A percentile compares a stretch with the other conserved stretches of the same genome.
These are phyloP conservation scores for Aegilops tauschii DNA, from an alignment of 176 grass and related monocot species.

Conservation along the genomic window DNA sequence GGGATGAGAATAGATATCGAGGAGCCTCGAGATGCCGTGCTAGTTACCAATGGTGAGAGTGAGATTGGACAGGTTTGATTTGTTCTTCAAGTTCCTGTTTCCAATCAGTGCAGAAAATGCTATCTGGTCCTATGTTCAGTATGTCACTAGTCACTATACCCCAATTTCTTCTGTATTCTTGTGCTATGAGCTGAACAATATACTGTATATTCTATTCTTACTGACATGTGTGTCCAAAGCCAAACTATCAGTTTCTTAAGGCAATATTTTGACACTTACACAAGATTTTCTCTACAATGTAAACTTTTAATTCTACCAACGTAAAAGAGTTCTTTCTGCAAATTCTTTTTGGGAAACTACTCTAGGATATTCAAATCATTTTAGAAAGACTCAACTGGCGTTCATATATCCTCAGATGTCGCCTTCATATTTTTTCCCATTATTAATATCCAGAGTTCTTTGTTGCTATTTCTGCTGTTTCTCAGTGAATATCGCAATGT, in stretches of 20 bases:
- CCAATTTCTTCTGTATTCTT: background rate
- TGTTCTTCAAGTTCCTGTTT: background rate
- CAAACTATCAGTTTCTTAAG: background rate
- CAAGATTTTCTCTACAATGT: background rate
- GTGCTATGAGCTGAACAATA: background rate
- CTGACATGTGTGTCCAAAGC: background rate
- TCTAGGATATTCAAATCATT: constrained; percentile 5
- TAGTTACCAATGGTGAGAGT: constrained; percentile 83
- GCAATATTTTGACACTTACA: too few species aligned
- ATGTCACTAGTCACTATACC: background rate
- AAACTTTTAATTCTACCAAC: background rate
- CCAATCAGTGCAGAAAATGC: background rate
- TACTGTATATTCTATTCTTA: background rate
- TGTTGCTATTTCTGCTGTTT: background rate
- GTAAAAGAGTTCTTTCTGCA: background rate
- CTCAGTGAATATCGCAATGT: background rate
- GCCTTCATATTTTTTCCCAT: background rate
- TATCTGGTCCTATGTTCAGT: background rate
- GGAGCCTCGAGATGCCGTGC: constrained; percentile 63
- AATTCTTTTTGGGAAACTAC: background rate
- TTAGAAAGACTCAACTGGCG: background rate
- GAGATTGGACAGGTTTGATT: constrained; percentile 75
- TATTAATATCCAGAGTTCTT: background rate
- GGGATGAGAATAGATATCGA: constrained; percentile 50
- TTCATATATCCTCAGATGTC: background rate